phyloP scores from a whole-genome alignment of 2,329 filamentous ascomycete genomes.

The Aspergillus terreus region DNA sequence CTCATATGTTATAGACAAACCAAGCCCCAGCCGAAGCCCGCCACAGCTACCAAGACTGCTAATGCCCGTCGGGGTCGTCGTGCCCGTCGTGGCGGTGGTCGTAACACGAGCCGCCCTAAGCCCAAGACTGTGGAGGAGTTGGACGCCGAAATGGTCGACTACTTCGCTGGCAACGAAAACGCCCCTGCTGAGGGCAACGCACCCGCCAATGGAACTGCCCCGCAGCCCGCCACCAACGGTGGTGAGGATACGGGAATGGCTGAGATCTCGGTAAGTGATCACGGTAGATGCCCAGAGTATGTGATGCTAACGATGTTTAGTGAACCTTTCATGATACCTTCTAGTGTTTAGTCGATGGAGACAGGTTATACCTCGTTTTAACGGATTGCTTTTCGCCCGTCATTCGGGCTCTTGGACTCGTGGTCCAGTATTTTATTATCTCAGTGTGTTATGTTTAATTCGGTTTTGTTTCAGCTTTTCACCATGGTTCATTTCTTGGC shows the following conservation, averaged over 20 bases:
- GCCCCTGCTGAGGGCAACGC: conserved; percentile 41
- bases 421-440: neutral
- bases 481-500: conserved; percentile 5
- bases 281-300: neutral
- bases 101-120: conserved; percentile 64
- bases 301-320: conserved; percentile 6
- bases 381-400: neutral
- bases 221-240: conserved; percentile 47
- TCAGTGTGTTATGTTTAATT: conserved; percentile 4
- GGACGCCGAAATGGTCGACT: conserved; percentile 96
- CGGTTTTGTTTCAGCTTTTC: conserved; percentile 7
- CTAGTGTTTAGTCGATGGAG: conserved; percentile 2
- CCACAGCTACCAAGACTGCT: conserved; percentile 68
- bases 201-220: conserved; percentile 45
- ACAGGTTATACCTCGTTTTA: conserved; percentile 7
- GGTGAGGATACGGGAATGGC: conserved; percentile 54
- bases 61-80: conserved; percentile 44
- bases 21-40: conserved; percentile 77
- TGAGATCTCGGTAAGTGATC: conserved; percentile 50
- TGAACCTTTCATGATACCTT: conserved; percentile 13
- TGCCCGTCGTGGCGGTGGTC: conserved; percentile 51
- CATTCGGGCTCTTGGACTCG: conserved; percentile 3
- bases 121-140: conserved; percentile 92
- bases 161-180: conserved; percentile 58
- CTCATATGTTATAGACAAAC: conserved; percentile 47